Base-by-base conservation (phyloP, 371 early-diverging fungal genomes). In the Umbelopsis sp. region DNA sequence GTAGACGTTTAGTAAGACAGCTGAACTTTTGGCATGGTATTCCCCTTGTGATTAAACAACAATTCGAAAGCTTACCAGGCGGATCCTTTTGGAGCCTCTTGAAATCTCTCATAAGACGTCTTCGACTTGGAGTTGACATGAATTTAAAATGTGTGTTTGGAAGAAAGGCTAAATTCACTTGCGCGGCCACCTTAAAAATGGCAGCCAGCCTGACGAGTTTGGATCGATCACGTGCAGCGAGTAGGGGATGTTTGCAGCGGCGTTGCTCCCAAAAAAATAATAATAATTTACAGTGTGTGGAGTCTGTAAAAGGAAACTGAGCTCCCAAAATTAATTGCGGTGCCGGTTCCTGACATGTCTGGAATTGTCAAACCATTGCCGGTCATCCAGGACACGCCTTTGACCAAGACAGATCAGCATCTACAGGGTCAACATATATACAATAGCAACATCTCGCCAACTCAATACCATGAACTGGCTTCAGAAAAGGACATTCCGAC, bases 1-100 rank as follows among this genome's bases (percentile, higher is more conserved):
- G 18, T 24, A 52, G 20, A 48, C 63, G 29, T 50, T 63, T 46
- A 65, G 16, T 29, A 20, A 57, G 22, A 25, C 25, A 14, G 22
- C 11, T 22, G 6, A 24, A 32, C 18, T 20, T 22, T 48, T 4
- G 3, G 12, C 20, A 12, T 37, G 25, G 41, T 14, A 63, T 53
- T 38, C 16, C 25, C 38, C 12, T 46, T 8, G 10, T 50, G 46
- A 48, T 48, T 48, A 3, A 48, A 16, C 16, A 18, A 16, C n/a
- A 48, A 48, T n/a, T 48, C 4, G 7, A 48, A 48, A 48, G 7
- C 68, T 67, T 80, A 73, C 92, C 96, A 57, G 98, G 96, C 25
- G 98, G 94, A 81, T 99, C 99, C 63, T 90, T 93, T 76, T 96
- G 94, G 38, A 99, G 86, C 66, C 97, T 86, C 77, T 97, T 99